These are phyloP conservation scores for Phyllosticta citribraziliensis DNA, from an alignment of 2,329 filamentous ascomycete species.

Conservation along the genomic window DNA sequence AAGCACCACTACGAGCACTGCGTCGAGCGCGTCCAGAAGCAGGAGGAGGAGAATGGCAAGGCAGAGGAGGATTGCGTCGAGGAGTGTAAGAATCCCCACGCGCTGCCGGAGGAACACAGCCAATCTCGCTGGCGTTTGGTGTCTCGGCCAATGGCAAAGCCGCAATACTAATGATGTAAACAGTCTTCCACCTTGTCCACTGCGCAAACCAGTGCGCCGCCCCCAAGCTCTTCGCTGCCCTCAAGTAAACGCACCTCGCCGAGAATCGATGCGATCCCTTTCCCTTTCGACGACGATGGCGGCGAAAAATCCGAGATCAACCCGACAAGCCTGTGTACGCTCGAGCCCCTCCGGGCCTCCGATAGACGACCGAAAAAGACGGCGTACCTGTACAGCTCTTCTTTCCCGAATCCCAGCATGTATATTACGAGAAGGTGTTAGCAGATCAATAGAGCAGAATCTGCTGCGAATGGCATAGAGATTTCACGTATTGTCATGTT, in stretches of 20 bases:
- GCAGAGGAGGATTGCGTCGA: conserved; percentile 95
- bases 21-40: conserved; percentile 75
- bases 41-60: conserved; percentile 58
- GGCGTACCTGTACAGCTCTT: conserved; percentile 2
- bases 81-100: conserved; percentile 67
- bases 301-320: conserved; percentile 2
- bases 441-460: not conserved
- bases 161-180: not conserved
- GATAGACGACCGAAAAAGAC: conserved; percentile 5
- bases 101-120: not conserved
- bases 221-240: conserved; percentile 85
- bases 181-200: conserved; percentile 98
- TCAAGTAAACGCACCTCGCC: conserved; percentile 57
- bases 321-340: conserved; percentile 3
- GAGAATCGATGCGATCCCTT: not conserved
- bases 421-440: not conserved
- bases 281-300: not conserved
- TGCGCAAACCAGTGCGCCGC: conserved; percentile 89
- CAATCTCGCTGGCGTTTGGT: not conserved
- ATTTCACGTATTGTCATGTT: not conserved
- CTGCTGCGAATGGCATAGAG: not conserved
- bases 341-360: conserved; percentile 1
- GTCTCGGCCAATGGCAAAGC: not conserved
- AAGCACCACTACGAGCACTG: conserved; percentile 99
- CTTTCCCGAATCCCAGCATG: not conserved